Conservation (phyloP, 2,329 filamentous ascomycete genomes). For the Aspergillus sp. region DNA sequence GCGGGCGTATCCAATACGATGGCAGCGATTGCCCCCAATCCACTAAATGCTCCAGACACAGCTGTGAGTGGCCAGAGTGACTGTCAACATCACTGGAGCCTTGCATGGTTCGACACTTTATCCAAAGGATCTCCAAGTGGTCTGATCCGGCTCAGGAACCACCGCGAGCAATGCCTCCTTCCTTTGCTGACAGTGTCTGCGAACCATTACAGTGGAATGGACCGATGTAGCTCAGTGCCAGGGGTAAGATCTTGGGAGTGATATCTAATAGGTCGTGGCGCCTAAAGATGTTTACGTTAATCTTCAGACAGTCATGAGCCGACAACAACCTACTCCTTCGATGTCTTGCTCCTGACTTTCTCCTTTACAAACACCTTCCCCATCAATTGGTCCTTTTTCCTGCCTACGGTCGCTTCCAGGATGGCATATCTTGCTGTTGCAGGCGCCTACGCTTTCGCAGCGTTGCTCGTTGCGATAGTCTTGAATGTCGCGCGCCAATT, state of each 20-base stretch:
- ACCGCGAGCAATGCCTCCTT: not conserved
- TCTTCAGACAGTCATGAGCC: not conserved
- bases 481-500: conserved; percentile 22
- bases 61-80: not conserved
- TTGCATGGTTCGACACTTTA: conserved; percentile 1
- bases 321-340: not conserved
- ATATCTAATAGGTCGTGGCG: not conserved
- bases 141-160: conserved; percentile 5
- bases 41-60: not conserved
- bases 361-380: not conserved
- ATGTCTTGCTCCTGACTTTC: not conserved
- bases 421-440: conserved; percentile 19
- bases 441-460: conserved; percentile 16
- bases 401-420: conserved; percentile 1
- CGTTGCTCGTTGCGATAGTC: conserved; percentile 11
- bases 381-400: not conserved
- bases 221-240: not conserved
- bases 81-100: not conserved
- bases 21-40: not conserved
- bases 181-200: not conserved
- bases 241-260: not conserved
- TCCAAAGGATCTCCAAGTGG: not conserved
- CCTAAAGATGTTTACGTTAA: not conserved
- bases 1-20: conserved; percentile 8
- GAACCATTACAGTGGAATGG: not conserved